Evolutionary conservation across 2,329 filamentous ascomycete genomes (phyloP).

Genomic region (Cytospora leucostoma): DNA sequence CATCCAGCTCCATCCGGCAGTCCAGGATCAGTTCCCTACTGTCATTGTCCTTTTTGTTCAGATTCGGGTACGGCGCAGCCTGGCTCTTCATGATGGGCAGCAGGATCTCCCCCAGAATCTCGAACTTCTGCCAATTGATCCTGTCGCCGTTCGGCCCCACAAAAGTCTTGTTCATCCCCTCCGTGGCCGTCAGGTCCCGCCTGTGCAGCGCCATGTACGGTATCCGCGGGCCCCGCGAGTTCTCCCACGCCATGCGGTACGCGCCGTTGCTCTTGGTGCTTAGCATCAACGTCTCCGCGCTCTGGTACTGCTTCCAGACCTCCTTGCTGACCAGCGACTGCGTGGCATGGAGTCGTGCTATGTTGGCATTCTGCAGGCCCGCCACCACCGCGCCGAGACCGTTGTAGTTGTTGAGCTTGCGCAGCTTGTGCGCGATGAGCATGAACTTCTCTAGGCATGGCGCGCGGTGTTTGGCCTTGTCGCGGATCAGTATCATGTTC

Average conservation of each 20-base stretch:
- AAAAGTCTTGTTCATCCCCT: conserved; percentile 90
- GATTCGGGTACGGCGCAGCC: conserved; percentile 74
- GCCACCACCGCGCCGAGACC: conserved; percentile 91
- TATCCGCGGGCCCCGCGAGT: conserved; percentile 85
- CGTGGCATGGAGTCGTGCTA: conserved; percentile 82
- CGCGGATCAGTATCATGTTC: conserved; percentile 82
- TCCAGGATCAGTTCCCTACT: conserved; percentile 77
- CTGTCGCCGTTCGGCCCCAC: conserved; percentile 70
- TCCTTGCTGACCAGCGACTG: conserved; percentile 71
- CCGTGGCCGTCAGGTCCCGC: conserved; percentile 86
- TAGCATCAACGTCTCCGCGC: conserved; percentile 88
- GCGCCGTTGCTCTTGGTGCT: conserved; percentile 90
- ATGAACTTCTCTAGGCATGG: conserved; percentile 95
- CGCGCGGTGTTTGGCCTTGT: conserved; percentile 94
- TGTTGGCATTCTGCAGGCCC: conserved; percentile 83
- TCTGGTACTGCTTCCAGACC: conserved; percentile 80
- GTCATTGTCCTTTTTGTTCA: conserved; percentile 64
- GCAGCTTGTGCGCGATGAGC: conserved; percentile 80
- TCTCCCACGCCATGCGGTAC: conserved; percentile 97
- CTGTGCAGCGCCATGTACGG: conserved; percentile 90
- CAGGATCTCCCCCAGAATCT: conserved; percentile 90
- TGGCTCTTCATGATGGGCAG: conserved; percentile 91
- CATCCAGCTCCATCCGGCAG: conserved; percentile 78
- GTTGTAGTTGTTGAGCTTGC: conserved; percentile 96
- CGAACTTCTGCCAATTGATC: conserved; percentile 98